Evolutionary conservation across 192 early-diverging fungal genomes (phyloP).

Genomic region (Phycomyces blakesleeanus): DNA sequence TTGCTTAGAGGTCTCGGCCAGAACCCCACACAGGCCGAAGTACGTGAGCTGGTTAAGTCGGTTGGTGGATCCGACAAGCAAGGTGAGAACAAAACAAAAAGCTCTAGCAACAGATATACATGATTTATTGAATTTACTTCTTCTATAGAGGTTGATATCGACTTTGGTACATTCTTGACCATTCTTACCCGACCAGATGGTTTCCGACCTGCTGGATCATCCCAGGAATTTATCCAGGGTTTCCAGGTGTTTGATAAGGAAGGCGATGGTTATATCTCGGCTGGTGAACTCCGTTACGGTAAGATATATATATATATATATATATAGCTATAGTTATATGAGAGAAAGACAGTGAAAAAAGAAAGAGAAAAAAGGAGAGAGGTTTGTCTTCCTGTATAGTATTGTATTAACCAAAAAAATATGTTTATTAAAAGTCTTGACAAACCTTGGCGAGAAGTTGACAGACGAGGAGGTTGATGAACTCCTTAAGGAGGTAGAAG

Average conservation of each 20-base stretch:
- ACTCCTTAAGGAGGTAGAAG: slow-evolving; percentile 68
- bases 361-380: too few species aligned
- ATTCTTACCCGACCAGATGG: slow-evolving; percentile 69
- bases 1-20: slow-evolving; percentile 75
- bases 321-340: too few species aligned
- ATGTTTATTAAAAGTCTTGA: slow-evolving; percentile 52
- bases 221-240: slow-evolving; percentile 77
- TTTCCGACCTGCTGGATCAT: slow-evolving; percentile 66
- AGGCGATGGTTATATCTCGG: slow-evolving; percentile 68
- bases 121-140: not conserved
- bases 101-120: not conserved
- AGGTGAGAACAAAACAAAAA: slow-evolving; percentile 17
- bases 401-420: too few species aligned
- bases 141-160: slow-evolving; percentile 41
- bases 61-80: slow-evolving; percentile 30
- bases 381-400: too few species aligned
- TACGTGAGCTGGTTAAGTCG: slow-evolving; percentile 53
- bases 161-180: slow-evolving; percentile 69
- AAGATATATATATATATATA: too few species aligned
- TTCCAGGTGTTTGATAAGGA: slow-evolving; percentile 91
- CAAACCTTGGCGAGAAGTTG: slow-evolving; percentile 79
- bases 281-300: slow-evolving; percentile 76
- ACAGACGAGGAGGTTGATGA: slow-evolving; percentile 76
- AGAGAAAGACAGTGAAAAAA: too few species aligned
- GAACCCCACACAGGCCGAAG: slow-evolving; percentile 76